Conservation (phyloP, 108 stramenopile species). For the Cyclotella baltica region DNA sequence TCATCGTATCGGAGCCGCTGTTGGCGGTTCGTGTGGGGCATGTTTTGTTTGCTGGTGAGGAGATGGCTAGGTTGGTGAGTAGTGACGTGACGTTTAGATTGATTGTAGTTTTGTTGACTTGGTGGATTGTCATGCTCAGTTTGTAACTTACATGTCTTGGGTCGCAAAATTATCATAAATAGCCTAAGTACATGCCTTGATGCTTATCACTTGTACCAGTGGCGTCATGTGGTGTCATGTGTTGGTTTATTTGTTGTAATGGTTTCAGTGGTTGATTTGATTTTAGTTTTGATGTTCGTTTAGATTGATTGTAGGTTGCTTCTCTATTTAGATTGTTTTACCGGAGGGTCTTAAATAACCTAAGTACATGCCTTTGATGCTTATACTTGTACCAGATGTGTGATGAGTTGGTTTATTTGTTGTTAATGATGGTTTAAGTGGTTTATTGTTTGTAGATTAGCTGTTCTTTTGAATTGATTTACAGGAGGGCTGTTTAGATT, state of each 20-base stretch:
- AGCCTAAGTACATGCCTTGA: too few species aligned
- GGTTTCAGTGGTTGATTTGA: too few species aligned
- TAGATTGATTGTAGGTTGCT: not conserved
- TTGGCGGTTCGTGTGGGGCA: slow-evolving; percentile 75
- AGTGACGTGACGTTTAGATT: not conserved
- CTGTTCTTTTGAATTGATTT: too few species aligned
- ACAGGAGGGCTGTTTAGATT: too few species aligned
- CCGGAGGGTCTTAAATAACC: too few species aligned
- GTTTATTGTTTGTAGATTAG: too few species aligned
- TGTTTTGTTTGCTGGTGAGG: slow-evolving; percentile 64
- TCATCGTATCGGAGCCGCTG: slow-evolving; percentile 75
- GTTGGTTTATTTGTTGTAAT: too few species aligned
- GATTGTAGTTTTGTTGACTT: not conserved
- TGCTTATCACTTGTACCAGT: not conserved
- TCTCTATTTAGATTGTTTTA: not conserved
- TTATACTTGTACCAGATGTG: too few species aligned
- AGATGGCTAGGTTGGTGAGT: slow-evolving; percentile 47
- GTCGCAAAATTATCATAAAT: not conserved
- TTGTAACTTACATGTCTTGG: not conserved
- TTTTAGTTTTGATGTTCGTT: too few species aligned
- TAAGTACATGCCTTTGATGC: too few species aligned
- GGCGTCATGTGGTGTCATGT: not conserved
- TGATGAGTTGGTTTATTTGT: too few species aligned
- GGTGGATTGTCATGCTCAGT: not conserved
- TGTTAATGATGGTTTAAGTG: too few species aligned